These are phyloP conservation scores for Apophysomyces elegans DNA, from an alignment of 371 early-diverging fungal species.

Conservation along the genomic window DNA sequence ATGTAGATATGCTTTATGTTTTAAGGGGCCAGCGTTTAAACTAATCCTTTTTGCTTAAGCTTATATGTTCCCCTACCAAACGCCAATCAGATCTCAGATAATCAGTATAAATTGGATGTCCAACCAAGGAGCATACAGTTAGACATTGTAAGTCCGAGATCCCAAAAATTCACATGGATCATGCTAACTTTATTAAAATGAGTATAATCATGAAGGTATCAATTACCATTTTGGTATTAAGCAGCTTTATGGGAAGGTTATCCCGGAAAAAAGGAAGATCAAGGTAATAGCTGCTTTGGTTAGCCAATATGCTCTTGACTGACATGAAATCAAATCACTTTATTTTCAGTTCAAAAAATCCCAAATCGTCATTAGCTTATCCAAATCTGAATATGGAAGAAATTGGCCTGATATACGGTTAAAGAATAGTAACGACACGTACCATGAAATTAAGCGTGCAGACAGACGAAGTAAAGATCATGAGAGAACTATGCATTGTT, in stretches of 20 bases:
- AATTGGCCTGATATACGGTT: constrained; percentile 31
- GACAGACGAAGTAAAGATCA: constrained; percentile 20
- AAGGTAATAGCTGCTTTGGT: constrained; percentile 17
- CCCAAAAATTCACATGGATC: neutral
- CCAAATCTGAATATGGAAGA: constrained; percentile 26
- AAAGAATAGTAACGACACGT: constrained; percentile 27
- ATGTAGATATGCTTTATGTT: constrained; percentile 11
- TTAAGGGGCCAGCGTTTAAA: neutral
- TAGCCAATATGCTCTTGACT: too few relatives aligned
- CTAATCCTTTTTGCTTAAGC: constrained; percentile 12
- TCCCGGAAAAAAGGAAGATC: constrained; percentile 16
- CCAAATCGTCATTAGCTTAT: constrained; percentile 26
- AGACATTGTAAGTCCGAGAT: constrained; percentile 22
- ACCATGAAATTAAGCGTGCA: constrained; percentile 27
- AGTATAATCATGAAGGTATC: constrained; percentile 31
- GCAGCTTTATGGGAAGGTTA: constrained; percentile 23
- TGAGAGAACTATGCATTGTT: neutral
- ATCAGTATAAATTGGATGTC: constrained; percentile 26
- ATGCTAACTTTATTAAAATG: neutral
- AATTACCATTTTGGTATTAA: constrained; percentile 31
- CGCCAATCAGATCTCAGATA: constrained; percentile 16
- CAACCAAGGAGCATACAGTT: constrained; percentile 23
- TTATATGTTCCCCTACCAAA: constrained; percentile 26
- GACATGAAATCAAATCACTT: neutral
- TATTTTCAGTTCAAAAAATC: constrained; percentile 25